Percentiles rank a stretch among this genome's conserved stretches.
Conservation (phyloP, 345 rosid species). For the Angophora floribunda region DNA sequence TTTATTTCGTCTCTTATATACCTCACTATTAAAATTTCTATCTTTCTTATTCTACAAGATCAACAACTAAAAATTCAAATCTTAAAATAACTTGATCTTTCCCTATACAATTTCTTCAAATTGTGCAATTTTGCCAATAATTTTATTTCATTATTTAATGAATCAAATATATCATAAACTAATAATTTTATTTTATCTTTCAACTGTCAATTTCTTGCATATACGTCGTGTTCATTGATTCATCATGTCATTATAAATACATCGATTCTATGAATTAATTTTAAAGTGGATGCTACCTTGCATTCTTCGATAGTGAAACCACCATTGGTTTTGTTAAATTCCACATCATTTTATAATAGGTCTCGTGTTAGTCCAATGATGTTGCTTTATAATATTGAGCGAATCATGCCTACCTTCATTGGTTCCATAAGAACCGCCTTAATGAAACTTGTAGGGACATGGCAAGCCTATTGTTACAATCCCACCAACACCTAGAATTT, state of each 20-base stretch:
- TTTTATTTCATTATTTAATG: background rate
- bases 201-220: background rate
- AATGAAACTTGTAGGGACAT: background rate
- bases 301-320: background rate
- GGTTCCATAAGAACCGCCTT: background rate
- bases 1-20: background rate
- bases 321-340: background rate
- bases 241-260: background rate
- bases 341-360: rapidly evolving
- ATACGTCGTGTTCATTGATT: background rate
- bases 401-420: background rate
- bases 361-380: background rate
- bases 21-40: background rate
- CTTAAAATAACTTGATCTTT: background rate
- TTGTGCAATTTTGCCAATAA: background rate
- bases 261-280: background rate
- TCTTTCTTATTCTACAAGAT: background rate
- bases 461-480: background rate
- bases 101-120: background rate
- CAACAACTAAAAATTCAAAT: background rate
- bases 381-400: background rate
- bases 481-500: background rate
- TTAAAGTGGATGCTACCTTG: background rate
- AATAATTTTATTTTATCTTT: background rate
- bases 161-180: background rate